Evolutionary conservation across 805 yeast species (phyloP).

Genomic region (Priceomyces melissophilus): DNA sequence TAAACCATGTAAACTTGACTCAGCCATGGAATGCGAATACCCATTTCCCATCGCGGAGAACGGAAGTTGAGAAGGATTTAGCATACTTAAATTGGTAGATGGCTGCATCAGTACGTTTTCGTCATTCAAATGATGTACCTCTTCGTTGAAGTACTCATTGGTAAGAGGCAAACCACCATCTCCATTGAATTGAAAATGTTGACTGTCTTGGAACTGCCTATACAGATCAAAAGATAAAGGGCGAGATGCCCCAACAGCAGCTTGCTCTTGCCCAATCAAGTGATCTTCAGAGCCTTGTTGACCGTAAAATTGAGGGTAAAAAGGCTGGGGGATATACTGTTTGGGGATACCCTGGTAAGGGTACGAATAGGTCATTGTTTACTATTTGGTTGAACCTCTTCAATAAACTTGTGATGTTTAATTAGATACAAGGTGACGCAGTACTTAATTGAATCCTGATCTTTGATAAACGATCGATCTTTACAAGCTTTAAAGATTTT

Average conservation of each 20-base stretch:
- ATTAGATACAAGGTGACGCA: neutral
- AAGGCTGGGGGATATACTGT: conserved; percentile 33
- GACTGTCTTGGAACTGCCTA: conserved; percentile 17
- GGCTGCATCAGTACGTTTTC: conserved; percentile 8
- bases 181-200: conserved; percentile 11
- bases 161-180: conserved; percentile 11
- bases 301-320: conserved; percentile 30
- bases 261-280: conserved; percentile 8
- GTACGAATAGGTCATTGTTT: conserved; percentile 39
- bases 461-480: too few species aligned
- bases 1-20: conserved; percentile 2
- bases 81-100: conserved; percentile 7
- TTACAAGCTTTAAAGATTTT: too few species aligned
- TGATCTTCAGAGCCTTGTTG: conserved; percentile 14
- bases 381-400: neutral
- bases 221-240: conserved; percentile 16
- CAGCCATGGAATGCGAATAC: conserved; percentile 1
- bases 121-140: conserved; percentile 14
- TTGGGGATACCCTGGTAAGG: conserved; percentile 39
- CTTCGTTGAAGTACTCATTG: conserved; percentile 23
- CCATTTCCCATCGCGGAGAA: conserved; percentile 4
- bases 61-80: conserved; percentile 8
- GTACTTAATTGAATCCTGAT: neutral
- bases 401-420: neutral
- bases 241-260: conserved; percentile 13